A percentile compares a stretch with the other conserved stretches of the same genome.
phyloP scores from a whole-genome alignment of 164 flowering plant genomes.

The Umbilicus rupestris region DNA sequence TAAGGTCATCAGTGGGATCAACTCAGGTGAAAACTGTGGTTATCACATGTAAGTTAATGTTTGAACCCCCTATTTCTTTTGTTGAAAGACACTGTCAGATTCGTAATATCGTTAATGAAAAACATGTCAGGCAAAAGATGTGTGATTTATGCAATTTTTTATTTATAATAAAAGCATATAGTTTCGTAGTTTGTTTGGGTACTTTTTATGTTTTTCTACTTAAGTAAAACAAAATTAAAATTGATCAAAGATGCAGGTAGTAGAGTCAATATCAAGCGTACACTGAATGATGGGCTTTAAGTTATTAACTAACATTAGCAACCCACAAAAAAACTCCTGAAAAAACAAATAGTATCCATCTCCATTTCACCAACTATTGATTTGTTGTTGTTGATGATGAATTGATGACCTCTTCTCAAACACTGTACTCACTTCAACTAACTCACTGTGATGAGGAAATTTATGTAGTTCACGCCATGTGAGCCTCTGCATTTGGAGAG shows the following conservation, averaged over 20 bases:
- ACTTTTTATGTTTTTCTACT: neutral
- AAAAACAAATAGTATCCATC: too few relatives aligned
- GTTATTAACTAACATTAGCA: neutral
- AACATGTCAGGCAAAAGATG: neutral
- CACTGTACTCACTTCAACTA: neutral
- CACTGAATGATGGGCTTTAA: neutral
- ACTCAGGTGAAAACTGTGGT: slow-evolving; percentile 88
- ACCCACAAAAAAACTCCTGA: too few relatives aligned
- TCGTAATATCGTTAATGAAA: neutral
- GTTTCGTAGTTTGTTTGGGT: neutral
- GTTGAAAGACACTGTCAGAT: neutral
- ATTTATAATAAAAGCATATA: neutral
- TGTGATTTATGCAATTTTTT: neutral
- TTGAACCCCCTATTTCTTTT: neutral
- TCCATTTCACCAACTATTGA: neutral
- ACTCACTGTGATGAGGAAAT: neutral
- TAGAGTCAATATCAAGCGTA: neutral
- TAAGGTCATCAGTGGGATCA: slow-evolving; percentile 91
- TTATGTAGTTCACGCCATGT: neutral
- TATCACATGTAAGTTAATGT: slow-evolving; percentile 63
- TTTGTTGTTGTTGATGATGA: neutral
- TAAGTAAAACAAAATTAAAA: neutral
- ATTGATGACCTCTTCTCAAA: neutral
- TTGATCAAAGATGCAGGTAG: neutral
- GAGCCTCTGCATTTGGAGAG: neutral